Percentiles rank a stretch among this genome's conserved stretches.
Evolutionary conservation across 1,284 basidiomycete genomes (phyloP).

Genomic region (Clitocybe nebularis): DNA sequence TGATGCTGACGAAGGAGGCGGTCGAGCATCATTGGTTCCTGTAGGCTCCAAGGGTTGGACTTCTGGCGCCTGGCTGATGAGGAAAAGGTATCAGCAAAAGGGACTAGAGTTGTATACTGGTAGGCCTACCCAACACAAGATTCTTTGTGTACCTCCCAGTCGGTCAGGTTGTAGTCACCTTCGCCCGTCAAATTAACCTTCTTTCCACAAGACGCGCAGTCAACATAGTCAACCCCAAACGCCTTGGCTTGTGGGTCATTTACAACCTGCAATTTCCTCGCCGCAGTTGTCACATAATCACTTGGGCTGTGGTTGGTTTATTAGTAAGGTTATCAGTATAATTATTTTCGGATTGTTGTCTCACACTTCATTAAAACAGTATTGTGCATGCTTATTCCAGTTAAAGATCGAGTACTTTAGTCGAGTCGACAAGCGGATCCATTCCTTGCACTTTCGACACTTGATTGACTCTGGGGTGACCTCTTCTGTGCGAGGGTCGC

Average conservation of each 20-base stretch:
- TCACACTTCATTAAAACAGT: conserved; percentile 40
- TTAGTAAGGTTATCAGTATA: background rate
- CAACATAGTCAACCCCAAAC: conserved; percentile 40
- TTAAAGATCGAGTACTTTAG: conserved; percentile 40
- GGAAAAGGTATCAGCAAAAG: background rate
- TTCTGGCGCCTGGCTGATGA: conserved; percentile 4
- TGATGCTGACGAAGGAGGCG: conserved; percentile 33
- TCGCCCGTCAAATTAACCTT: conserved; percentile 41
- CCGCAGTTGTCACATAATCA: conserved; percentile 52
- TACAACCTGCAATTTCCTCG: conserved; percentile 53
- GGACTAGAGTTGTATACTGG: background rate
- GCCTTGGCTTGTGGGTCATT: conserved; percentile 56
- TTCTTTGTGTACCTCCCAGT: conserved; percentile 58
- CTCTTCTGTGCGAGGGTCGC: conserved; percentile 46
- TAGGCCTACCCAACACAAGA: conserved; percentile 41
- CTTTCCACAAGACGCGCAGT: conserved; percentile 46
- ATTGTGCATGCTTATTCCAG: conserved; percentile 50
- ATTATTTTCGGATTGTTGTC: conserved; percentile 15
- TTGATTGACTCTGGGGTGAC: conserved; percentile 47
- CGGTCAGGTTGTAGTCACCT: conserved; percentile 50
- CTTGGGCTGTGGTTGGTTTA: conserved; percentile 43
- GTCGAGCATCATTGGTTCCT: too few relatives aligned
- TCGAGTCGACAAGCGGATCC: conserved; percentile 46
- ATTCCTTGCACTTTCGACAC: conserved; percentile 57
- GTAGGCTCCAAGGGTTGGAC: too few relatives aligned